Conservation (phyloP, 2,329 filamentous ascomycete species). For the Sporothrix schenckii region DNA sequence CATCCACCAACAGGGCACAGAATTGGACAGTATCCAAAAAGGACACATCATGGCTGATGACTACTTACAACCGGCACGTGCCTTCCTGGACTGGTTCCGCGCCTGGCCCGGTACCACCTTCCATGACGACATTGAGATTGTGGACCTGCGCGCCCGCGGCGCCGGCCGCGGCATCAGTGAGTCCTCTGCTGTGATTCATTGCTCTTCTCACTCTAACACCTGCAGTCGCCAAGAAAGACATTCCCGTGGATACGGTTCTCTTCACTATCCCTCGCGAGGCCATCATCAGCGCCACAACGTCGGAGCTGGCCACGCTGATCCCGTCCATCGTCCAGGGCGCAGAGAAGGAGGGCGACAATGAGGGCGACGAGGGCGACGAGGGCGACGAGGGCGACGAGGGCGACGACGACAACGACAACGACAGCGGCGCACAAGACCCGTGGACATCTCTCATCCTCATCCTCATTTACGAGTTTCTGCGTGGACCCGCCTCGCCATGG, state of each 20-base stretch:
- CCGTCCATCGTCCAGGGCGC: slow-evolving; percentile 54
- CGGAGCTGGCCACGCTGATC: slow-evolving; percentile 62
- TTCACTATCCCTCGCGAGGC: slow-evolving; percentile 75
- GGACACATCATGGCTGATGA: slow-evolving; percentile 38
- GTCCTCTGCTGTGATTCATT: not conserved
- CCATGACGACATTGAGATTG: slow-evolving; percentile 55
- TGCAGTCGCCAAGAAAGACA: slow-evolving; percentile 66
- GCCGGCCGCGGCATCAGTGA: slow-evolving; percentile 58
- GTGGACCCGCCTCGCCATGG: slow-evolving; percentile 67
- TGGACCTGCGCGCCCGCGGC: slow-evolving; percentile 54
- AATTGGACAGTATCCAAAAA: not conserved
- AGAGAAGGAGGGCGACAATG: slow-evolving; percentile 43
- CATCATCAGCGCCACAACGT: slow-evolving; percentile 75
- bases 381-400: slow-evolving; percentile 37
- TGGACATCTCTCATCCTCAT: slow-evolving; percentile 70
- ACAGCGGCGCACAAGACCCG: slow-evolving; percentile 47
- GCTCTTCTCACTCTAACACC: not conserved
- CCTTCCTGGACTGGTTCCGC: slow-evolving; percentile 60
- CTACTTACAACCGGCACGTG: slow-evolving; percentile 50
- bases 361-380: slow-evolving; percentile 44
- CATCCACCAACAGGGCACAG: not conserved
- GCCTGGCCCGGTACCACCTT: slow-evolving; percentile 56
- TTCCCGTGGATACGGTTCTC: slow-evolving; percentile 73
- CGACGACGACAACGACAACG: slow-evolving; percentile 42
- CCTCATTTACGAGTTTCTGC: slow-evolving; percentile 75